phyloP scores from a whole-genome alignment of 164 flowering plant species.

The Vitis cinerea region DNA sequence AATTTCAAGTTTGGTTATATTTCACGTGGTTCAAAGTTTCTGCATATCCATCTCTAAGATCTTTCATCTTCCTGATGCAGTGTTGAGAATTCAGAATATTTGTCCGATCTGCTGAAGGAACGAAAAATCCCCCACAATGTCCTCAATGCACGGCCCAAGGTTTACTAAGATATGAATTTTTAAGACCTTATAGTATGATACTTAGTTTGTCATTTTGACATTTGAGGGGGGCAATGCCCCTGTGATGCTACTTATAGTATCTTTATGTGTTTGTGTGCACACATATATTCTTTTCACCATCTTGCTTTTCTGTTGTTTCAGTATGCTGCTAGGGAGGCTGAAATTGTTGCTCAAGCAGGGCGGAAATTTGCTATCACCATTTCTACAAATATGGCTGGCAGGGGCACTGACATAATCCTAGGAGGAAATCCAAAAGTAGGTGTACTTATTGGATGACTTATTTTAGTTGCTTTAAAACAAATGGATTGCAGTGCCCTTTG shows the following conservation, averaged over 20 bases:
- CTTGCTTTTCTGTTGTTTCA: slow-evolving; percentile 21
- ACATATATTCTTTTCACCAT: background rate
- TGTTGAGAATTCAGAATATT: slow-evolving; percentile 89
- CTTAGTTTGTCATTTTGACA: background rate
- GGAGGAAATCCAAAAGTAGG: slow-evolving; percentile 97
- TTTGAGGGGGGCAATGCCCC: background rate
- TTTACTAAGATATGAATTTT: slow-evolving; percentile 19
- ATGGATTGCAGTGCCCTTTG: background rate
- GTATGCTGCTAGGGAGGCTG: slow-evolving; percentile 99
- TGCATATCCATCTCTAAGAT: background rate
- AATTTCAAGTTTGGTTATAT: background rate
- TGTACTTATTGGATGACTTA: background rate
- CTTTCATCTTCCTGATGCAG: slow-evolving; percentile 45
- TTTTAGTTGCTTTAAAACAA: background rate
- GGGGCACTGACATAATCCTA: slow-evolving; percentile 96
- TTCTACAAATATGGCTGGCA: slow-evolving; percentile 99
- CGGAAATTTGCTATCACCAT: slow-evolving; percentile 88
- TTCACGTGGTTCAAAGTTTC: background rate
- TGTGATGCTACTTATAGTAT: background rate
- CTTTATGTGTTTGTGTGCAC: background rate
- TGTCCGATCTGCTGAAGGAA: slow-evolving; percentile 71
- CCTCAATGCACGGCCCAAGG: slow-evolving; percentile 98
- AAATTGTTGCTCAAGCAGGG: slow-evolving; percentile 95
- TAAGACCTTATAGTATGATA: background rate
- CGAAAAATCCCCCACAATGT: slow-evolving; percentile 84